These are phyloP conservation scores for Lactifluus piperatus DNA, from an alignment of 768 basidiomycete species.

Conservation along the genomic window DNA sequence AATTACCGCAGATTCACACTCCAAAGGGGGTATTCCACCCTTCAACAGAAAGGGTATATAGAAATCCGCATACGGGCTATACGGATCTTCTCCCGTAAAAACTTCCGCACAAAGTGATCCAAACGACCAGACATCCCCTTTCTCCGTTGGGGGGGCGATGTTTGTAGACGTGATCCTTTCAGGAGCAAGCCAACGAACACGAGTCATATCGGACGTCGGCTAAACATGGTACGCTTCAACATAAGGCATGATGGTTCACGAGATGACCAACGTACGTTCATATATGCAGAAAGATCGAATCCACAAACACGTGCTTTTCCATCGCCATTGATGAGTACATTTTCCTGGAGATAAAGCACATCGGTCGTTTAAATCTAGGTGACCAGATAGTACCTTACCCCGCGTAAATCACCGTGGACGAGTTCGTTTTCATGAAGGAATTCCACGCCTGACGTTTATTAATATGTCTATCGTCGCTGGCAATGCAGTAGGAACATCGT, in stretches of 20 bases:
- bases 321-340: constrained; percentile 34
- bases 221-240: constrained; percentile 3
- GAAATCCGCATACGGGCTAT: neutral
- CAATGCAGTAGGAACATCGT: neutral
- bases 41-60: neutral
- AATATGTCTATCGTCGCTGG: constrained; percentile 1
- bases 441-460: constrained; percentile 11
- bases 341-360: constrained; percentile 27
- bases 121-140: constrained; percentile 14
- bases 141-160: neutral
- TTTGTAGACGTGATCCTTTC: neutral
- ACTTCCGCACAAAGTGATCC: constrained; percentile 9
- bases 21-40: neutral
- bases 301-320: constrained; percentile 36
- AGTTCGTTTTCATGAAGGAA: constrained; percentile 15
- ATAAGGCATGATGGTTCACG: neutral
- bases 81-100: constrained; percentile 11
- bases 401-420: constrained; percentile 21
- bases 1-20: neutral
- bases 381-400: constrained; percentile 9
- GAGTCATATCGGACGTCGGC: constrained; percentile 23
- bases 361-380: neutral
- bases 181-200: constrained; percentile 11
- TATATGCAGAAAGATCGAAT: constrained; percentile 34
- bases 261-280: neutral